These are phyloP conservation scores for Plasmodium gallinaceum DNA, from an alignment of 169 alveolate species.

Conservation along the genomic window DNA sequence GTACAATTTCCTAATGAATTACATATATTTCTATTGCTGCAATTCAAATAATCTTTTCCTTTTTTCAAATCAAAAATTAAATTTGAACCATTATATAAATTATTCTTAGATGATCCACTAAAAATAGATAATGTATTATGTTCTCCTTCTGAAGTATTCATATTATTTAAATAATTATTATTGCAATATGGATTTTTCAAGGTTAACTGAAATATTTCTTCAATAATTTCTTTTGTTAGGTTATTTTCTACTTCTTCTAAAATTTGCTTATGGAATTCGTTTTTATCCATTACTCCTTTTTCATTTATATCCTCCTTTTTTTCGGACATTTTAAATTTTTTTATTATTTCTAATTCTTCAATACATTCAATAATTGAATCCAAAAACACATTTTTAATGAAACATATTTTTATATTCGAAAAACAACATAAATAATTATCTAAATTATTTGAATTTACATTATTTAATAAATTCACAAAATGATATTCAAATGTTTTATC, in stretches of 20 bases:
- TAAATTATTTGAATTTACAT: constrained; percentile 34
- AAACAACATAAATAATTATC: constrained; percentile 58
- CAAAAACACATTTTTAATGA: constrained; percentile 29
- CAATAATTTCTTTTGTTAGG: constrained; percentile 52
- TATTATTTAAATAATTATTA: constrained; percentile 14
- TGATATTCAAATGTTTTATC: constrained; percentile 63
- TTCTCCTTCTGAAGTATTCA: constrained; percentile 21
- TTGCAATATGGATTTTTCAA: constrained; percentile 36
- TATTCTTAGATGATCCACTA: not conserved
- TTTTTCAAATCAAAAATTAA: constrained; percentile 27
- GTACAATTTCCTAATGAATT: not conserved
- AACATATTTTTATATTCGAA: constrained; percentile 47
- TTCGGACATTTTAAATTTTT: constrained; percentile 23
- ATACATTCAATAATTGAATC: constrained; percentile 51
- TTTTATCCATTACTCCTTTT: not conserved
- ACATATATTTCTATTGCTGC: constrained; percentile 15
- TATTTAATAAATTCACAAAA: constrained; percentile 49
- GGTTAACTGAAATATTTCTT: constrained; percentile 41
- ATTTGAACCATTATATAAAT: not conserved
- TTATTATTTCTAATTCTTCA: constrained; percentile 64
- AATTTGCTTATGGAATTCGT: constrained; percentile 21
- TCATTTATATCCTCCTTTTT: not conserved
- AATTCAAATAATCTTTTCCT: constrained; percentile 15
- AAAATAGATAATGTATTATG: constrained; percentile 7
- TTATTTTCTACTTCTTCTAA: constrained; percentile 41